These are phyloP conservation scores for Paraconiothyrium sp. DNA, from an alignment of 2,329 filamentous ascomycete species.

Conservation along the genomic window DNA sequence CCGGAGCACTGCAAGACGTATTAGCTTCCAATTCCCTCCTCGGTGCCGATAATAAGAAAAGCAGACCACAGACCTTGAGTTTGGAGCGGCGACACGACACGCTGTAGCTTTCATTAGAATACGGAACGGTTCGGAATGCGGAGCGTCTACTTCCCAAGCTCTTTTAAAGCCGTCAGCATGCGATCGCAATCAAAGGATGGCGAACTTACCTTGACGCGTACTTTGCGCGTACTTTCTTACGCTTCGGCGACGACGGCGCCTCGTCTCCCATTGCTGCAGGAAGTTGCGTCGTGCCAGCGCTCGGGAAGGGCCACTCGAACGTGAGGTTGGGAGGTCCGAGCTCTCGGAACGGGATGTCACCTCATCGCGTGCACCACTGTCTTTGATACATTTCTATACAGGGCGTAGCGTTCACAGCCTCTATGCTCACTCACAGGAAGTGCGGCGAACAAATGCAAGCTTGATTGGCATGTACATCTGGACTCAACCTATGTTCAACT, in stretches of 20 bases:
- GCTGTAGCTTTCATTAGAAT: conserved; percentile 28
- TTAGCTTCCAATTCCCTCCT: conserved; percentile 9
- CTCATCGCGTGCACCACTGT: not conserved
- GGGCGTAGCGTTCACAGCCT: too few relatives aligned
- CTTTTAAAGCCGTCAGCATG: conserved; percentile 36
- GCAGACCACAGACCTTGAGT: conserved; percentile 39
- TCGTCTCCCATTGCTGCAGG: conserved; percentile 35
- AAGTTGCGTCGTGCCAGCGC: conserved; percentile 21
- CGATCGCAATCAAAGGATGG: conserved; percentile 12
- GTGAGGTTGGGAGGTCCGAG: not conserved
- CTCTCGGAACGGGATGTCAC: conserved; percentile 12
- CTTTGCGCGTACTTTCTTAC: conserved; percentile 49
- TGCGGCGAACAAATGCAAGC: too few relatives aligned
- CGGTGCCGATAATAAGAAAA: not conserved
- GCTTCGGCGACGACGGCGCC: conserved; percentile 42
- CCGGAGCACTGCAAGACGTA: conserved; percentile 38
- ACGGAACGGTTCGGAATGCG: conserved; percentile 34
- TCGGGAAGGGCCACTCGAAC: conserved; percentile 17
- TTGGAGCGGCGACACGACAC: conserved; percentile 48
- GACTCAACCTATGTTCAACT: too few relatives aligned
- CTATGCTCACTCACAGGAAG: too few relatives aligned
- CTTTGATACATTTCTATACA: too few relatives aligned
- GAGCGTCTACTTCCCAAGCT: conserved; percentile 12
- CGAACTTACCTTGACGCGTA: conserved; percentile 46
- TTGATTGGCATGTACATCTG: too few relatives aligned